These are phyloP conservation scores for Chondrostereum purpureum DNA, from an alignment of 1,284 basidiomycete species.

Conservation along the genomic window DNA sequence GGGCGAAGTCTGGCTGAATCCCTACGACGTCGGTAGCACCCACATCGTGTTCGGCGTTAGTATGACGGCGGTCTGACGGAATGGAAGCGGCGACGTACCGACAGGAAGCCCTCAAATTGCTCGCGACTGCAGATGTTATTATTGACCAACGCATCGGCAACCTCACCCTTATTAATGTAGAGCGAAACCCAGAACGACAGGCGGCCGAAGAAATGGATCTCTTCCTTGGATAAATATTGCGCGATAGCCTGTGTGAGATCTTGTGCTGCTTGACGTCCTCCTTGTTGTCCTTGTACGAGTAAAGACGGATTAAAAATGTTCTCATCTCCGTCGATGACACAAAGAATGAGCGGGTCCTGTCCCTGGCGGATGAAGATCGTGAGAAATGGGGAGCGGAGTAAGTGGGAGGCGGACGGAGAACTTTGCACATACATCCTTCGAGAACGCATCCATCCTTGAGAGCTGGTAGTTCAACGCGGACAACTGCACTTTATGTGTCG, in stretches of 20 bases:
- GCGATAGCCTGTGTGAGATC: slow-evolving; percentile 59
- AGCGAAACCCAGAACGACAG: slow-evolving; percentile 68
- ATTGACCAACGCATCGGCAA: slow-evolving; percentile 41
- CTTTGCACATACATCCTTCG: slow-evolving; percentile 35
- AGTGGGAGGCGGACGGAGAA: too few species aligned
- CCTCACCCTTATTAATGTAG: slow-evolving; percentile 55
- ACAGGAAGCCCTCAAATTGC: slow-evolving; percentile 59
- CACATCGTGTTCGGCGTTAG: neutral
- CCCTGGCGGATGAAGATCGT: slow-evolving; percentile 29
- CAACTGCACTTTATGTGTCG: slow-evolving; percentile 58
- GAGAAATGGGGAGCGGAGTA: slow-evolving; percentile 4
- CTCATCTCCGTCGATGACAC: slow-evolving; percentile 67
- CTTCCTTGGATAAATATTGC: slow-evolving; percentile 54
- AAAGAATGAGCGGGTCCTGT: slow-evolving; percentile 60
- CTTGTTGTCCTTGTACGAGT: slow-evolving; percentile 46
- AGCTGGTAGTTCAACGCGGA: slow-evolving; percentile 55
- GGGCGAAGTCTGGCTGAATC: slow-evolving; percentile 66
- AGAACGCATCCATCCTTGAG: slow-evolving; percentile 44
- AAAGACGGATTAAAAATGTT: slow-evolving; percentile 57
- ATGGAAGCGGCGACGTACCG: slow-evolving; percentile 31
- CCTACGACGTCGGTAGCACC: slow-evolving; percentile 28
- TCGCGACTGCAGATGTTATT: slow-evolving; percentile 52
- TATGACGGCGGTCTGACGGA: neutral
- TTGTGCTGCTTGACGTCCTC: slow-evolving; percentile 63
- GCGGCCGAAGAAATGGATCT: slow-evolving; percentile 47